Conservation (phyloP, 805 yeast genomes). For the Candida dendrica region DNA sequence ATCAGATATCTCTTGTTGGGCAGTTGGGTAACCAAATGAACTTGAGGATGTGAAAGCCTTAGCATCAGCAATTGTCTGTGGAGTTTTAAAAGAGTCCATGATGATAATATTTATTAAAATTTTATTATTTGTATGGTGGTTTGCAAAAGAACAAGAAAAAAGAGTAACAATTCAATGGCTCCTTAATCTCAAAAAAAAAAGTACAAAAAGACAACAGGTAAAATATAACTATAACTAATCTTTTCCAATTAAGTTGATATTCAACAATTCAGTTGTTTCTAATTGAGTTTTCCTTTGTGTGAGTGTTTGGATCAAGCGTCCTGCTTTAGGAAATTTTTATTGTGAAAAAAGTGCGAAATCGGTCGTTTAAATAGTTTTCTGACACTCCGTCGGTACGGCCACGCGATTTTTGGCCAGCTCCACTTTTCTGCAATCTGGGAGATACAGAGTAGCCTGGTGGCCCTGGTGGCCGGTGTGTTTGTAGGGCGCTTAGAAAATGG, state of each 20-base stretch:
- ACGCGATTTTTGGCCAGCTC: neutral
- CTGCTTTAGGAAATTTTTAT: neutral
- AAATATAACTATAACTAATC: neutral
- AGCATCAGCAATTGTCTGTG: constrained; percentile 23
- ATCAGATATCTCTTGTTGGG: constrained; percentile 19
- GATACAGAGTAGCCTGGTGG: no score
- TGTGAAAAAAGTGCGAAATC: neutral
- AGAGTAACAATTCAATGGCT: constrained; percentile 11
- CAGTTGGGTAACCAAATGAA: constrained; percentile 22
- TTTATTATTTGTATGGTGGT: neutral
- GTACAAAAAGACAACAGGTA: neutral
- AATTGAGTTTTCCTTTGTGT: neutral
- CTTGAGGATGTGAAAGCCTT: constrained; percentile 20
- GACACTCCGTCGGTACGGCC: neutral
- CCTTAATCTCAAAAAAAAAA: constrained; percentile 2
- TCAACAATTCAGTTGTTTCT: neutral
- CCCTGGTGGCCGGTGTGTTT: no score
- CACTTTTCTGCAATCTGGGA: no score
- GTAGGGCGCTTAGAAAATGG: no score
- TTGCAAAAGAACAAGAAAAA: neutral
- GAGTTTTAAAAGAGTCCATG: constrained; percentile 22
- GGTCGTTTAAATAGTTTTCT: constrained; percentile 1
- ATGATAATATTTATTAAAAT: neutral
- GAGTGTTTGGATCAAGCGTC: neutral
- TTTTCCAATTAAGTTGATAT: neutral